A percentile compares a stretch with the other conserved stretches of the same genome.
Evolutionary conservation across 768 basidiomycete genomes (phyloP).

Genomic region (Butyriboletus loyo): DNA sequence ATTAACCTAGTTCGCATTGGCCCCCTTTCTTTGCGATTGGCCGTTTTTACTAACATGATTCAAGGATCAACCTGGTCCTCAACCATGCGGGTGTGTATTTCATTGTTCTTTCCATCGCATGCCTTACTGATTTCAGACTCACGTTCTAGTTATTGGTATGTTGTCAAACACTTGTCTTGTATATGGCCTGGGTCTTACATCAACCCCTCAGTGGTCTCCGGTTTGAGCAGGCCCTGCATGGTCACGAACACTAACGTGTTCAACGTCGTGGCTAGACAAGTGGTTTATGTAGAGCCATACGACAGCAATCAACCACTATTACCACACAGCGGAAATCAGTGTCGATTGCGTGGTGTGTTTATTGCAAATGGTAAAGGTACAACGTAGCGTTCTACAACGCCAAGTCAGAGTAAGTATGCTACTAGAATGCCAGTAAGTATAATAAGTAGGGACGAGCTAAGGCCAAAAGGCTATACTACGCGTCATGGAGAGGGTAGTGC

Average conservation of each 20-base stretch:
- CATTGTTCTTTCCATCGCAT: conserved; percentile 1
- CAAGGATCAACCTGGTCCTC: conserved; percentile 86
- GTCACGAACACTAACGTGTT: conserved; percentile 40
- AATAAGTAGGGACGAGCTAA: conserved; percentile 25
- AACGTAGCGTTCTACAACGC: conserved; percentile 33
- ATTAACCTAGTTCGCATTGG: conserved; percentile 79
- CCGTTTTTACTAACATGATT: conserved; percentile 7
- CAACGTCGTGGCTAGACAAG: neutral
- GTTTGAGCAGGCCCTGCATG: conserved; percentile 80
- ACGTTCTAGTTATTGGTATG: conserved; percentile 47
- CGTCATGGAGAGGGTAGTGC: conserved; percentile 2
- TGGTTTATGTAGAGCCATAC: conserved; percentile 12
- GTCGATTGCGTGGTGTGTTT: conserved; percentile 16
- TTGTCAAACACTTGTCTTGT: neutral
- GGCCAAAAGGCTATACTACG: conserved; percentile 18
- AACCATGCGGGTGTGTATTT: conserved; percentile 79
- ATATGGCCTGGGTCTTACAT: neutral
- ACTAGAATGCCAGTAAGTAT: conserved; percentile 33
- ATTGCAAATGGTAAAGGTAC: conserved; percentile 33
- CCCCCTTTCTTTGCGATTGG: neutral
- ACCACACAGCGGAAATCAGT: conserved; percentile 5
- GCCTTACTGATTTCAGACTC: conserved; percentile 7
- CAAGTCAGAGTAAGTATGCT: conserved; percentile 27
- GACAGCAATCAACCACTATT: conserved; percentile 9
- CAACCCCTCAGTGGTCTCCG: conserved; percentile 66